Evolutionary conservation across 441 rosid genomes (phyloP), one percentile per base, ranked within the genome.

Genomic region (Bocquillonia castaneifolia): DNA sequence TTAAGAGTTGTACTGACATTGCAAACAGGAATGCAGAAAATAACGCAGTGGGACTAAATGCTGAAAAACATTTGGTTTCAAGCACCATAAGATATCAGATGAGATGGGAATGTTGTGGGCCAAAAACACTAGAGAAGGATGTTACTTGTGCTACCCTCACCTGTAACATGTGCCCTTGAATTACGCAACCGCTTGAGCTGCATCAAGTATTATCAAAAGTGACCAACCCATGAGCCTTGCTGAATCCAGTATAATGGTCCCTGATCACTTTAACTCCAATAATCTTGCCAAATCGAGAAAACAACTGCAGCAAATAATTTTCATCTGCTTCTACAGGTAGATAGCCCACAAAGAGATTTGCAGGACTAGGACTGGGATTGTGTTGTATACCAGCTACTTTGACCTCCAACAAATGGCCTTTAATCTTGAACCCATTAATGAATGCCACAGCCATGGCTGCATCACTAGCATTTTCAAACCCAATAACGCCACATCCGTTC

Each of bases 231-330:
- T 17, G 25, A 42, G 36, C 51, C 51, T 25, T 61, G 52, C 34
- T 61, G 14, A 61, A 15, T 61, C 64, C 65, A 39, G 65, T 61
- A 10, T 12, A 25, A 61, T 42, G 65, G 13, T 61, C 48, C 52
- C 65, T 61, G 4, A 14, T 7, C 65, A 61, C 7, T 61, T 25
- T 61, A 14, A 42, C 65, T 26, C 22, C 50, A 61, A 20, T 26
- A 3, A 42, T 61, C n/a, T 61, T 42, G 45, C 52, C 65, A 26
- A 40, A 61, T 40, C 28, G 22, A 28, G 52, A 40, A 59, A 61
- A 61, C 22, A 61, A 22, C 36, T 8, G 32, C 65, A 40, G 14
- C 18, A 61, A 61, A 61, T n/a, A 25, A 40, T 42, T 61, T 26
- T 61, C 65, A 61, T 61, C 52, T 12, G 34, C 65, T 25, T 34